phyloP scores from a whole-genome alignment of 208 protist species.

The Leishmania guyanensis region DNA sequence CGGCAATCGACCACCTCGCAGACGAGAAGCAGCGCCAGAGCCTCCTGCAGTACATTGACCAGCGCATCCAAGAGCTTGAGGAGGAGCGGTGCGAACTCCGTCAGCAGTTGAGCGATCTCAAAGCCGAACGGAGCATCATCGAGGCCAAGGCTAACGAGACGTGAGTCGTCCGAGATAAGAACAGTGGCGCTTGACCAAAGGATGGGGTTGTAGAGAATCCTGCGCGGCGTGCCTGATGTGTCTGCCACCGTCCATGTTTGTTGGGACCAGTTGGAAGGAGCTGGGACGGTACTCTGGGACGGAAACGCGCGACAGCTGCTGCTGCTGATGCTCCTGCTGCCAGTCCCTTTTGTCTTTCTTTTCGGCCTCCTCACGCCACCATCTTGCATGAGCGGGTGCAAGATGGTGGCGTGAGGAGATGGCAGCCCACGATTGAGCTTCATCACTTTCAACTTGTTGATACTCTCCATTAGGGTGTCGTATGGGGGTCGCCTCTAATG shows the following conservation, averaged over 20 bases:
- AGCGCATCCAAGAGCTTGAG: slow-evolving; percentile 49
- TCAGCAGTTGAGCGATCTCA: slow-evolving; percentile 43
- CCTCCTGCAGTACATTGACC: slow-evolving; percentile 32
- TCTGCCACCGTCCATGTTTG: neutral
- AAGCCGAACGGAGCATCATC: slow-evolving; percentile 30
- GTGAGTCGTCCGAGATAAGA: neutral
- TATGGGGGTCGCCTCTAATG: neutral
- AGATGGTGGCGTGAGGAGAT: neutral
- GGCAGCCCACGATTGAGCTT: neutral
- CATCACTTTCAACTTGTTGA: neutral
- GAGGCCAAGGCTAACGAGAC: slow-evolving; percentile 11
- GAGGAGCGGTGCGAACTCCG: slow-evolving; percentile 50
- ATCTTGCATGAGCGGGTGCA: too few relatives aligned
- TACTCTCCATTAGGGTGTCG: neutral
- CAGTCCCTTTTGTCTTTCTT: too few relatives aligned
- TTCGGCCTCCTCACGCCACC: neutral
- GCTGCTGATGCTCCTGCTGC: neutral
- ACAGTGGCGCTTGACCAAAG: neutral
- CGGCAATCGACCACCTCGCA: neutral
- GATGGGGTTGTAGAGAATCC: neutral
- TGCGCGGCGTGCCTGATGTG: neutral
- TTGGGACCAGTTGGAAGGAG: neutral
- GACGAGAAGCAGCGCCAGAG: slow-evolving; percentile 12
- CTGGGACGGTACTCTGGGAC: neutral
- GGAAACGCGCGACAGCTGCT: neutral